These are phyloP conservation scores for Austroboletus niveus DNA, from an alignment of 1,284 basidiomycete genomes.

Conservation along the genomic window DNA sequence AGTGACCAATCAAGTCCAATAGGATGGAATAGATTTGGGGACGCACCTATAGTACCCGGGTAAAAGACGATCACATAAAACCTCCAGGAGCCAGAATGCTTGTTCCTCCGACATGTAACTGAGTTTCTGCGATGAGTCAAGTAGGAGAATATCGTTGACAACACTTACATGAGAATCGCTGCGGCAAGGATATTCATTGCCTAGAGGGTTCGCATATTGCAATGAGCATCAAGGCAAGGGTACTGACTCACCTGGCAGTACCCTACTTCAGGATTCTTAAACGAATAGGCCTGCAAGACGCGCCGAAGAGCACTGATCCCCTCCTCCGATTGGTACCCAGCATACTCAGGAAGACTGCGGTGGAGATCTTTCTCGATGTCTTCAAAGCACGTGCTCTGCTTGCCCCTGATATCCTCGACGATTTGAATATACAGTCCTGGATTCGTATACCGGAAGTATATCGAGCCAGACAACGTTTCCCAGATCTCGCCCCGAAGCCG, in stretches of 20 bases:
- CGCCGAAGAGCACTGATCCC: constrained; percentile 84
- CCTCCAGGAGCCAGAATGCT: constrained; percentile 96
- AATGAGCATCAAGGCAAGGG: constrained; percentile 9
- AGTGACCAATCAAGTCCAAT: constrained; percentile 2
- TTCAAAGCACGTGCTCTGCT: constrained; percentile 88
- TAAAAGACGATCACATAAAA: constrained; percentile 90
- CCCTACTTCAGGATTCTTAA: constrained; percentile 93
- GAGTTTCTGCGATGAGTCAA: constrained; percentile 16
- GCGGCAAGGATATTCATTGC: constrained; percentile 94
- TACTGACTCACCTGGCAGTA: constrained; percentile 68
- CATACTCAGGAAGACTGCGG: constrained; percentile 91
- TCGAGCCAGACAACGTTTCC: constrained; percentile 95
- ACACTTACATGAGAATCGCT: constrained; percentile 81
- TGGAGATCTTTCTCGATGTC: constrained; percentile 99
- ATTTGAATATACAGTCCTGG: constrained; percentile 85
- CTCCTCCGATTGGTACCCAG: constrained; percentile 87
- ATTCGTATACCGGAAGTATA: constrained; percentile 88
- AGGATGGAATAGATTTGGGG: not conserved
- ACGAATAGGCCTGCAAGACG: constrained; percentile 95
- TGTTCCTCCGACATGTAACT: constrained; percentile 99
- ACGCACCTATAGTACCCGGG: constrained; percentile 95
- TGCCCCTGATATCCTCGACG: constrained; percentile 77
- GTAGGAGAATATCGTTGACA: not conserved
- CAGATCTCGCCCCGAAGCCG: constrained; percentile 96
- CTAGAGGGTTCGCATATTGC: constrained; percentile 40